Base-by-base conservation (phyloP, 2,329 filamentous ascomycete species). In the Cordyceps militaris region DNA sequence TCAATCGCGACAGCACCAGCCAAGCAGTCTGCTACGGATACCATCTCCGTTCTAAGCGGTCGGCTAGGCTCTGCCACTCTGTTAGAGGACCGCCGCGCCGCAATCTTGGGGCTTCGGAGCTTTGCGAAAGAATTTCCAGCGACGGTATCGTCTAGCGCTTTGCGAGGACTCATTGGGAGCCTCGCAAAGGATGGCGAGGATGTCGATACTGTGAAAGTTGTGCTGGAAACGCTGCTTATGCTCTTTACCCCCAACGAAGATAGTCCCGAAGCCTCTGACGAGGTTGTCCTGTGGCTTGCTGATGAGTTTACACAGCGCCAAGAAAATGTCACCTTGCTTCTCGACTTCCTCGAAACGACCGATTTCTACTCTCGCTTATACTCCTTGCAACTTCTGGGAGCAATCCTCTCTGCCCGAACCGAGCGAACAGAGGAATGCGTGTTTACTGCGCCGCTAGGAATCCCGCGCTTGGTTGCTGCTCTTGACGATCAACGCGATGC, bases 281-380 rank as follows among this genome's bases (percentile, higher is more conserved):
- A 99, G 73, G 95, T 99, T 65, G 88, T 88, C 19, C 78, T 97
- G 28, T 99, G 94, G 91, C 80, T 99, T 59, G 94, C 94, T 56
- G 94, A 99, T 73, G 93, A 97, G 72, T 99, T 99, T 70, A 97
- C 94, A 34, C 92, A 96, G 79, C 86, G 90, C 62, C 92, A 97
- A 82, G 93, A 97, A 74, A 97, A 99, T 71, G 93, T 97, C 61
- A 93, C 90, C 2, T 78, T 94, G 16, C 82, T 99, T 24, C 83
- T 99, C 60, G 88, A 94, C 69, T 88, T 99, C 57, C 81, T 99
- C 63, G 93, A 97, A 63, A 85, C 87, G 14, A 80, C 79, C 63
- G 92, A 97, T 66, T 96, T 96, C 67, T 96, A 95, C 72, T 89
- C 91, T 23, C 87, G 93, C 24, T 81, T 97, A 1, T 97, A 97